Evolutionary conservation across 2,329 filamentous ascomycete species (phyloP).

Genomic region (Aureobasidium sp.): DNA sequence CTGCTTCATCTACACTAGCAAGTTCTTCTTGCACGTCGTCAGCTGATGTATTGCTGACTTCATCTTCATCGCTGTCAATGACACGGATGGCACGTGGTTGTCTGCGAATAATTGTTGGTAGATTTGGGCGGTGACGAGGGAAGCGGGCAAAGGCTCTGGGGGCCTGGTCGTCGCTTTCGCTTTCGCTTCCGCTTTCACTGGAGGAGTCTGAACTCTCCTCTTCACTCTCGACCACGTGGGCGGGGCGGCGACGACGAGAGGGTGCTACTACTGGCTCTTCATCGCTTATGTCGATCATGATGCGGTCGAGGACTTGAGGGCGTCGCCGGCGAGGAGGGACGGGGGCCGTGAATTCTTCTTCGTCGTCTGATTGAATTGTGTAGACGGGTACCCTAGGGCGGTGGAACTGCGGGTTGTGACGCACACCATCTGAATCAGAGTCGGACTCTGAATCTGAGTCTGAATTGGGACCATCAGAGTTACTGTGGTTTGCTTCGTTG

Average conservation of each 20-base stretch:
- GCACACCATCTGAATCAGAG: neutral
- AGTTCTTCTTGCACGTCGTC: neutral
- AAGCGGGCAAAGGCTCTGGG: neutral
- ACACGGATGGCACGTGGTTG: neutral
- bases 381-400: neutral
- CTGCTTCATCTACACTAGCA: neutral
- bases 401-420: neutral
- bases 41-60: neutral
- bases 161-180: neutral
- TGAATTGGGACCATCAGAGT: neutral
- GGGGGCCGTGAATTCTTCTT: neutral
- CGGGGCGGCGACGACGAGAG: neutral
- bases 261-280: neutral
- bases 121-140: neutral
- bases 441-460: neutral
- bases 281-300: neutral
- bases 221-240: neutral
- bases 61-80: neutral
- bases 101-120: neutral
- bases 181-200: too few species aligned
- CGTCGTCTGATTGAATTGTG: neutral
- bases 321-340: neutral
- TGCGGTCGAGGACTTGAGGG: neutral
- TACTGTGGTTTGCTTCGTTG: neutral
- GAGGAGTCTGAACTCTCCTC: neutral